These are phyloP conservation scores for Aureobasidium musti DNA, from an alignment of 2,329 filamentous ascomycete genomes.

Conservation along the genomic window DNA sequence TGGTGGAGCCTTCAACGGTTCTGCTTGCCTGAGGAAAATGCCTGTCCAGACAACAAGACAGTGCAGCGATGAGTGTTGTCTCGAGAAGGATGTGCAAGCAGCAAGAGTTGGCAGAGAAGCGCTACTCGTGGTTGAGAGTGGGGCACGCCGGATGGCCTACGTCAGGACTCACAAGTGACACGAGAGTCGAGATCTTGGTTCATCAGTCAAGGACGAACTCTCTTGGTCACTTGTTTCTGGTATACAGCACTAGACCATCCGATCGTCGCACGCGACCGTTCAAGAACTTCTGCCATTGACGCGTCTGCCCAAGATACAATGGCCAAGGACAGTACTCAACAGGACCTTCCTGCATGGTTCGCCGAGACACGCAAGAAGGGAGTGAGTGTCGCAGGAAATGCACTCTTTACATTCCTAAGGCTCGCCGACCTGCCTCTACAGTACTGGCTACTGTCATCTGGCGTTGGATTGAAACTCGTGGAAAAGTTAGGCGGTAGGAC, in stretches of 20 bases:
- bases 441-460: conserved; percentile 33
- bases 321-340: background rate
- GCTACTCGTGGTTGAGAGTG: background rate
- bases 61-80: background rate
- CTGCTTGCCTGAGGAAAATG: no score
- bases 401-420: conserved; percentile 32
- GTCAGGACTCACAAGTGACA: background rate
- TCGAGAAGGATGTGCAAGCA: background rate
- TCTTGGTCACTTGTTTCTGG: background rate
- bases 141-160: background rate
- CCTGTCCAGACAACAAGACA: no score
- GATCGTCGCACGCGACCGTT: conserved; percentile 9
- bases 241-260: background rate
- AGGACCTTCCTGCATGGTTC: conserved; percentile 31
- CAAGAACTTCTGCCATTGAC: background rate
- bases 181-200: background rate
- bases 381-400: conserved; percentile 29
- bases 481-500: conserved; percentile 29
- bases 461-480: conserved; percentile 24
- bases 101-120: background rate
- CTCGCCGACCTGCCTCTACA: conserved; percentile 34
- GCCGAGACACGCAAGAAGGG: conserved; percentile 30
- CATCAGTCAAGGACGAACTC: conserved; percentile 10
- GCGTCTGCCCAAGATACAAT: background rate
- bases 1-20: no score